Percentiles rank a stretch among this genome's conserved stretches.
These are phyloP conservation scores for Populus hybrid DNA, from an alignment of 441 rosid genomes.

Conservation along the genomic window DNA sequence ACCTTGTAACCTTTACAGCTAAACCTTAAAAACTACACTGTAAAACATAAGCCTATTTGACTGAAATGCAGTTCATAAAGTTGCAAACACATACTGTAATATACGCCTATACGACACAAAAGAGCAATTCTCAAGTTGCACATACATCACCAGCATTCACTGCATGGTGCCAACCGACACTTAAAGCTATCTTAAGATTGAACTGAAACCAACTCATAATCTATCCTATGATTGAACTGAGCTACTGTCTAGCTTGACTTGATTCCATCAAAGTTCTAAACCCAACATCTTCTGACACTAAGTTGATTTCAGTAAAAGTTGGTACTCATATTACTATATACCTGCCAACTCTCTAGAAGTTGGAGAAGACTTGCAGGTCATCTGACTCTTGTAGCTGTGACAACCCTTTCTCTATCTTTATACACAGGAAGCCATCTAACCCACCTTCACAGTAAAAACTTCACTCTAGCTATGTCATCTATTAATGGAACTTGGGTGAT, in stretches of 20 bases:
- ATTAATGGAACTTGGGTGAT: background rate
- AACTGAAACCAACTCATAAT: background rate
- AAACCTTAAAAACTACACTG: background rate
- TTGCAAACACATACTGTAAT: background rate
- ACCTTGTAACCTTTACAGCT: background rate
- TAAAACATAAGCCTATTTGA: background rate
- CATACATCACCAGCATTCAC: background rate
- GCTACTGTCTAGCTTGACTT: background rate
- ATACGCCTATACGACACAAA: background rate
- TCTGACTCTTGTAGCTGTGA: background rate
- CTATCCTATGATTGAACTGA: background rate
- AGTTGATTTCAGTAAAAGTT: background rate
- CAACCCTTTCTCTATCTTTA: background rate
- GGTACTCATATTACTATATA: background rate
- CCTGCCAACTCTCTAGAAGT: background rate
- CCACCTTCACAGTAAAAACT: background rate
- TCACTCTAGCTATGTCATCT: background rate
- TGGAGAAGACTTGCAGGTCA: background rate
- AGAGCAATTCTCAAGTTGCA: background rate
- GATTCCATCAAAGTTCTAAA: background rate
- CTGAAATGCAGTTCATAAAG: background rate
- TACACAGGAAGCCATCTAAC: background rate
- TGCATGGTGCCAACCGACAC: background rate
- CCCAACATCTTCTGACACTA: background rate
- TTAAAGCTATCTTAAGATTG: background rate